Conservation (phyloP, 352 stramenopile genomes). For the Phytophthora sojae region DNA sequence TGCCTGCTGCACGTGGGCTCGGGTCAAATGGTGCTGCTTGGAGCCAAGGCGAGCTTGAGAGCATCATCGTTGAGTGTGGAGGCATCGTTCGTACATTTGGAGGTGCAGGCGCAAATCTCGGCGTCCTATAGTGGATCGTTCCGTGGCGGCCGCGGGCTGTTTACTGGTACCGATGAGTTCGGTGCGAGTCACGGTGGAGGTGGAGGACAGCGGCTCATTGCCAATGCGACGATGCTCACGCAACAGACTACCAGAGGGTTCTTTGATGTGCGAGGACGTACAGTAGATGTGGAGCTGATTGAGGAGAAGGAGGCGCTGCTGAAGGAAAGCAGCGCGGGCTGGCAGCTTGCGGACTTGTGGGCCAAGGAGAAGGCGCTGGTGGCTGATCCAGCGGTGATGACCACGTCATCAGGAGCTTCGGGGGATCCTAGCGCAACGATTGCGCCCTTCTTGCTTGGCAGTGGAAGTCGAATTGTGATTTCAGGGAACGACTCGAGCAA, state of each 20-base stretch:
- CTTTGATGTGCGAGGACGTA: constrained; percentile 56
- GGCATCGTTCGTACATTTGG: constrained; percentile 71
- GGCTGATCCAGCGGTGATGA: constrained; percentile 25
- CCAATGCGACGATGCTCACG: constrained; percentile 43
- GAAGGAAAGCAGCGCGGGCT: constrained; percentile 53
- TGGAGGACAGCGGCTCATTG: constrained; percentile 54
- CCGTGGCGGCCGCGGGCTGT: constrained; percentile 35
- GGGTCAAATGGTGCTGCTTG: constrained; percentile 64
- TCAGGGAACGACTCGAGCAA: constrained; percentile 8
- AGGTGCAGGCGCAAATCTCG: constrained; percentile 41
- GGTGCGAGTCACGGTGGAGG: constrained; percentile 68
- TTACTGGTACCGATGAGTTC: constrained; percentile 46
- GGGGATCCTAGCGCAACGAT: constrained; percentile 36
- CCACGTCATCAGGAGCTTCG: constrained; percentile 8
- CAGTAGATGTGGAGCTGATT: constrained; percentile 25
- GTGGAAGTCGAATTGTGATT: constrained; percentile 40
- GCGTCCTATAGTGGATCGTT: constrained; percentile 49
- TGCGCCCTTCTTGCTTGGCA: constrained; percentile 59
- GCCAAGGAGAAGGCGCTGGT: constrained; percentile 38
- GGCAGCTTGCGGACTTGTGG: constrained; percentile 66
- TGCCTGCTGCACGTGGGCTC: constrained; percentile 62
- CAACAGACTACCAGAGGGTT: constrained; percentile 48
- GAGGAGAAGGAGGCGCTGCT: constrained; percentile 46
- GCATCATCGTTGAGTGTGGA: constrained; percentile 62
- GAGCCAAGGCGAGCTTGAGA: constrained; percentile 38